Conservation (phyloP, 2,329 filamentous ascomycete species). For the Microdochium bolleyi region DNA sequence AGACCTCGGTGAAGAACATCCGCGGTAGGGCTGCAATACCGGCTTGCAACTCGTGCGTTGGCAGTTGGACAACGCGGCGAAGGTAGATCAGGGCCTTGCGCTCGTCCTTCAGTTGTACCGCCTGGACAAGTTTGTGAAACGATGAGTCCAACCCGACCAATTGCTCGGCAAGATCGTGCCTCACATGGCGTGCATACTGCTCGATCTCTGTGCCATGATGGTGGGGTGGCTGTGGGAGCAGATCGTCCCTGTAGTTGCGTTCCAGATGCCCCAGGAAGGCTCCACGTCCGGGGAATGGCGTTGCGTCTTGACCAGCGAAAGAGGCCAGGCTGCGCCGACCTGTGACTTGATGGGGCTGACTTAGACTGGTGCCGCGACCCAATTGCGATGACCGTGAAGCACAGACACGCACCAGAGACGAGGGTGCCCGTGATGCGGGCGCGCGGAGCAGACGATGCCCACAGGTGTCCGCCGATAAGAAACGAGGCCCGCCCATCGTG, state of each 20-base stretch:
- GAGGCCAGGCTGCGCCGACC: neutral
- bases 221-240: neutral
- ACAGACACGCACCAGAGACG: neutral
- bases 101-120: neutral
- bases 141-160: neutral
- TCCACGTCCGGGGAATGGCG: neutral
- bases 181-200: neutral
- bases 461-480: conserved; percentile 1
- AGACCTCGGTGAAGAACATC: conserved; percentile 53
- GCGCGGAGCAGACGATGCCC: neutral
- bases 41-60: neutral
- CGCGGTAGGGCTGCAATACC: conserved; percentile 32
- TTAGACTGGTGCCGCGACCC: neutral
- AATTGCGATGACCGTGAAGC: neutral
- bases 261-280: neutral
- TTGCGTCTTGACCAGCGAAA: neutral
- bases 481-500: conserved; percentile 1
- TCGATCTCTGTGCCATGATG: neutral
- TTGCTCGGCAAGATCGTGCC: neutral
- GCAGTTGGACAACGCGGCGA: neutral
- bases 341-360: neutral
- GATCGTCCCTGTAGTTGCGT: neutral
- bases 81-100: neutral
- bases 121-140: neutral
- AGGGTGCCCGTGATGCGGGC: neutral